Evolutionary conservation across 139 green algal genomes (phyloP), one percentile per base, ranked within the genome.

Genomic region (Haematococcus lacustris): DNA sequence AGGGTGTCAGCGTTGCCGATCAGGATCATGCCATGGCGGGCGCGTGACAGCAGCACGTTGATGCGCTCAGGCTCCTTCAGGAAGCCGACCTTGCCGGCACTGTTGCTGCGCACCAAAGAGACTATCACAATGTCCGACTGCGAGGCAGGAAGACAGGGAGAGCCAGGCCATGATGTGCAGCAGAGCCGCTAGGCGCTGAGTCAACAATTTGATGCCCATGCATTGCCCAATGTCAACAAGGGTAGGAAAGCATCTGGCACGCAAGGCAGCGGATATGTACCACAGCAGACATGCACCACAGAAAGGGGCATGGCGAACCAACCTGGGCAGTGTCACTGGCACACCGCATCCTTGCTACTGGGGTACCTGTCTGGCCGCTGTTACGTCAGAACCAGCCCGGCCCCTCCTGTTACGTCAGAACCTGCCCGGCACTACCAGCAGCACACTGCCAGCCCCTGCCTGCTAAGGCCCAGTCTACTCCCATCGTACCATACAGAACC

Each of bases 41-140:
- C 88, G 25, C 90, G 83, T 3, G 86, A 93, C 26, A 95, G 71
- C 81, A 92, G 59, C 64, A 96, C 91, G 70, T 94, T 95, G 78
- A 88, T 81, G 69, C 89, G 82, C 78, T 96, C 88, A 1, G 80
- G 76, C 60, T 83, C 79, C 17, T 74, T 74, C 28, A 94, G 70
- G 73, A 95, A 95, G 30, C 90, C 89, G 35, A 92, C 79, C 43
- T 47, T 81, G 41, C 89, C 85, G 23, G 80, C 37, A 39, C 53
- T 76, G 74, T 92, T 92, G 81, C 83, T 90, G 72, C 90, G 82
- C 17, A 92, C 87, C 51, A 93, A 79, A 7, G 82, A 90, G 0
- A 83, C 66, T 25, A 93, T 82, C 33, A 93, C 72, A 35, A 95
- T 66, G 37, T 87, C 83, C 38, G 80, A 74, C 61, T 95, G 84